phyloP scores from a whole-genome alignment of 1,284 basidiomycete species.

The Naganishia cerealis region DNA sequence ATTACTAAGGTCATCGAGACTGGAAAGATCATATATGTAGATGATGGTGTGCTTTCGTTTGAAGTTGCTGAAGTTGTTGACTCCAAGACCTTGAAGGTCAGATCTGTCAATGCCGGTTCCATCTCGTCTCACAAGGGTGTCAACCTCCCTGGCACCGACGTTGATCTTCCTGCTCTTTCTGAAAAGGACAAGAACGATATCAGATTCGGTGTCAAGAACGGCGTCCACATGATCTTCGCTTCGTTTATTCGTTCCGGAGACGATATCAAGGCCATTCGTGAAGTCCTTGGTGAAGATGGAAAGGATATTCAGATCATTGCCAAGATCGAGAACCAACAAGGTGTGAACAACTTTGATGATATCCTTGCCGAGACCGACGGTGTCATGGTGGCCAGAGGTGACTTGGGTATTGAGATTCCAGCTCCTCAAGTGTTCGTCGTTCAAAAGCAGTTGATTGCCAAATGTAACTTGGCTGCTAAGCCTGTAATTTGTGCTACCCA shows the following conservation, averaged over 20 bases:
- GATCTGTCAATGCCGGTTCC: conserved; percentile 86
- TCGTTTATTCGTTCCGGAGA: conserved; percentile 92
- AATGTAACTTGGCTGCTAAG: conserved; percentile 95
- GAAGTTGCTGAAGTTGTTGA: conserved; percentile 86
- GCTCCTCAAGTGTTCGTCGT: conserved; percentile 96
- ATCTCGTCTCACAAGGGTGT: conserved; percentile 98
- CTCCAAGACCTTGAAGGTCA: conserved; percentile 75
- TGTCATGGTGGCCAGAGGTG: conserved; percentile 98
- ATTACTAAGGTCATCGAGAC: conserved; percentile 90
- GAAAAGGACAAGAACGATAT: conserved; percentile 98
- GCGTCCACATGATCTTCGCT: conserved; percentile 97
- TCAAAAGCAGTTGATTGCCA: conserved; percentile 99
- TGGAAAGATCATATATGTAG: conserved; percentile 94
- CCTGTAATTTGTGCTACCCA: conserved; percentile 98
- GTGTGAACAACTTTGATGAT: conserved; percentile 95
- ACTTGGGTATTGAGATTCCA: conserved; percentile 96
- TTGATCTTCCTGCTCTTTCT: conserved; percentile 95
- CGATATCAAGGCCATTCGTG: conserved; percentile 87
- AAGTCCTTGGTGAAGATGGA: conserved; percentile 85
- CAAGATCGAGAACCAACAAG: conserved; percentile 98
- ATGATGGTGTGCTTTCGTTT: conserved; percentile 94
- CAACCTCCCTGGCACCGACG: conserved; percentile 96
- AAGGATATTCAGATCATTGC: conserved; percentile 95
- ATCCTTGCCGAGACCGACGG: conserved; percentile 89
- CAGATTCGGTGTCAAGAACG: conserved; percentile 92